Evolutionary conservation across 768 basidiomycete species (phyloP).

Genomic region (Mycena kentingensis): DNA sequence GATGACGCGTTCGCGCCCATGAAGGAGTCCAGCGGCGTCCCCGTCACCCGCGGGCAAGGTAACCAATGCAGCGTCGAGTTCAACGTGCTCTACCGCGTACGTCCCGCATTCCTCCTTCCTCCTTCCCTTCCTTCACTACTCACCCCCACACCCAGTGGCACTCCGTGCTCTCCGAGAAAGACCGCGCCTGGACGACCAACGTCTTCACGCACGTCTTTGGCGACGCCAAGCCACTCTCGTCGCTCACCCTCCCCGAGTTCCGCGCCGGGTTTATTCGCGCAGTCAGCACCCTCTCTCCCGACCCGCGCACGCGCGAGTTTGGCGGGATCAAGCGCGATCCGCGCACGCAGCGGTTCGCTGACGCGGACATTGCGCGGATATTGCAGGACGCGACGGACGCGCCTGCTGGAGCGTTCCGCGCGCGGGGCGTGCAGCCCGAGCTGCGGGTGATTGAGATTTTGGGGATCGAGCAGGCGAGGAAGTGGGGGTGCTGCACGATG

Average conservation of each 20-base stretch:
- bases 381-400: slow-evolving; percentile 48
- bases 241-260: slow-evolving; percentile 33
- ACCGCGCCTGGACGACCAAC: slow-evolving; percentile 53
- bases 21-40: slow-evolving; percentile 30
- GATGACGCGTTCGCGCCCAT: slow-evolving; percentile 53
- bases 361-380: slow-evolving; percentile 52
- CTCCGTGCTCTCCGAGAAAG: slow-evolving; percentile 48
- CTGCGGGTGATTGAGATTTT: slow-evolving; percentile 57
- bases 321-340: slow-evolving; percentile 46
- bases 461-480: slow-evolving; percentile 54
- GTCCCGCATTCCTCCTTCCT: too few species aligned
- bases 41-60: slow-evolving; percentile 57
- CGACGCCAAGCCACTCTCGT: slow-evolving; percentile 38
- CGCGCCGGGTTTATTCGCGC: slow-evolving; percentile 15
- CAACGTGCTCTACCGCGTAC: slow-evolving; percentile 48
- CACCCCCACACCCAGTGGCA: slow-evolving; percentile 49
- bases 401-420: slow-evolving; percentile 50
- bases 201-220: slow-evolving; percentile 47
- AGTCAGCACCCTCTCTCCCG: slow-evolving; percentile 19
- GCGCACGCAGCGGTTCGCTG: slow-evolving; percentile 52
- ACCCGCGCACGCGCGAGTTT: slow-evolving; percentile 47
- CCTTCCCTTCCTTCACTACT: background rate
- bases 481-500: slow-evolving; percentile 59
- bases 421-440: slow-evolving; percentile 47
- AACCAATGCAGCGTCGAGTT: slow-evolving; percentile 74